Conservation (phyloP, 176 grass and related monocot species). For the Triticum aestivum region DNA sequence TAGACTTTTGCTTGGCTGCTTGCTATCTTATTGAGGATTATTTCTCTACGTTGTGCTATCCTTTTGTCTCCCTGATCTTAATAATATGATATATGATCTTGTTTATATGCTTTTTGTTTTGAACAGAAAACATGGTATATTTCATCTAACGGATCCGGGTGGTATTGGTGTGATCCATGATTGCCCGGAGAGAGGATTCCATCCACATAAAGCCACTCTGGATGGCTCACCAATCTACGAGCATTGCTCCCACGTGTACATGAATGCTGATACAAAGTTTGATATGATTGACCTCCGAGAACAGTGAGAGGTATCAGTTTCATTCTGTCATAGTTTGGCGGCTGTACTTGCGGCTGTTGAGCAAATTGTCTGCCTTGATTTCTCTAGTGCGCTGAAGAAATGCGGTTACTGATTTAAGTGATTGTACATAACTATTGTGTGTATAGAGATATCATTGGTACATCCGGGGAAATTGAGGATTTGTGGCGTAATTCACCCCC, state of each 20-base stretch:
- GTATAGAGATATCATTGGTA: slow-evolving; percentile 27
- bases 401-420: slow-evolving; percentile 20
- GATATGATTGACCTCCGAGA: slow-evolving; percentile 84
- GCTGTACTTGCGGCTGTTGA: slow-evolving; percentile 15
- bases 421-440: slow-evolving; percentile 44
- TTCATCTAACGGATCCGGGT: slow-evolving; percentile 94
- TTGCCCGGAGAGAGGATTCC: slow-evolving; percentile 92
- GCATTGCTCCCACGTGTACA: slow-evolving; percentile 92
- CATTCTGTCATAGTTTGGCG: slow-evolving; percentile 5
- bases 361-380: slow-evolving; percentile 23
- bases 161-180: slow-evolving; percentile 89
- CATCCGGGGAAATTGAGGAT: neutral
- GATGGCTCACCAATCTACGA: slow-evolving; percentile 90
- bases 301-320: slow-evolving; percentile 32
- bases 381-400: slow-evolving; percentile 23
- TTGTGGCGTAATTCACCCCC: slow-evolving; percentile 8
- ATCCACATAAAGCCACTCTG: slow-evolving; percentile 80
- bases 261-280: slow-evolving; percentile 78
- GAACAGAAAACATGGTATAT: slow-evolving; percentile 93
- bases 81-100: slow-evolving; percentile 22
- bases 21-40: neutral
- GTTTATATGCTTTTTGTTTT: slow-evolving; percentile 42
- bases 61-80: neutral
- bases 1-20: neutral
- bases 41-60: slow-evolving; percentile 7